Evolutionary conservation across 805 yeast genomes (phyloP).

Genomic region (Groenewaldozyma tartarivorans): DNA sequence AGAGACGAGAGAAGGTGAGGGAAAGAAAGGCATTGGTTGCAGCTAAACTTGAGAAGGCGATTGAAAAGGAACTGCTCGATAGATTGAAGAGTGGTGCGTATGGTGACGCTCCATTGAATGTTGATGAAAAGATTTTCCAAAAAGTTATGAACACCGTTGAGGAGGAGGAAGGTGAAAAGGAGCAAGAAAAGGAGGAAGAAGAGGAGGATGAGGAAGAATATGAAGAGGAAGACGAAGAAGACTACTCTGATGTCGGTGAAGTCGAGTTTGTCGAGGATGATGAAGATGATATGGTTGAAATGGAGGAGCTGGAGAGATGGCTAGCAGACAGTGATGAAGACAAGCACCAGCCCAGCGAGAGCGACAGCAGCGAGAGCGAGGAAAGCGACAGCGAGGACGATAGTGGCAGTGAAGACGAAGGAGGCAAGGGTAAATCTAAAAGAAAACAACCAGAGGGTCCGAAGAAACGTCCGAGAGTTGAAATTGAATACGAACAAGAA

Average conservation of each 20-base stretch:
- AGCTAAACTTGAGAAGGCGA: slow-evolving; percentile 92
- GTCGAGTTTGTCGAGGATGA: slow-evolving; percentile 85
- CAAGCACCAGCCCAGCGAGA: slow-evolving; percentile 11
- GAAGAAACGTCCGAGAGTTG: slow-evolving; percentile 16
- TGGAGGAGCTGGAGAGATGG: slow-evolving; percentile 92
- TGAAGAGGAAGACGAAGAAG: slow-evolving; percentile 41
- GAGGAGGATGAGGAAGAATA: slow-evolving; percentile 42
- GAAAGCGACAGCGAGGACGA: slow-evolving; percentile 32
- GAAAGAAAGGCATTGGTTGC: slow-evolving; percentile 96
- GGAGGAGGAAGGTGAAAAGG: slow-evolving; percentile 51
- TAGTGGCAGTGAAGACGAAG: slow-evolving; percentile 28
- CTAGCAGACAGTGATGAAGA: slow-evolving; percentile 36
- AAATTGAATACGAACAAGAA: slow-evolving; percentile 22
- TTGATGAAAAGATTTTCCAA: slow-evolving; percentile 93
- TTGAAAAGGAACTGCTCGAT: slow-evolving; percentile 89
- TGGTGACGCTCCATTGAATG: slow-evolving; percentile 95
- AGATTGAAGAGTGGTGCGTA: slow-evolving; percentile 96
- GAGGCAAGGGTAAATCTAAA: slow-evolving; percentile 30
- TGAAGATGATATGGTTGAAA: slow-evolving; percentile 65
- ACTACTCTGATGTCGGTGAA: slow-evolving; percentile 55
- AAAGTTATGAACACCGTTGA: slow-evolving; percentile 75
- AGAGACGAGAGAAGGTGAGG: slow-evolving; percentile 86
- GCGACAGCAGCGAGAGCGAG: background rate
- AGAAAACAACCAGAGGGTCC: slow-evolving; percentile 16
- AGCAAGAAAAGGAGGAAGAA: slow-evolving; percentile 38